Evolutionary conservation across 2,329 filamentous ascomycete species (phyloP).

Genomic region (Pseudopyrenochaeta lycopersici): DNA sequence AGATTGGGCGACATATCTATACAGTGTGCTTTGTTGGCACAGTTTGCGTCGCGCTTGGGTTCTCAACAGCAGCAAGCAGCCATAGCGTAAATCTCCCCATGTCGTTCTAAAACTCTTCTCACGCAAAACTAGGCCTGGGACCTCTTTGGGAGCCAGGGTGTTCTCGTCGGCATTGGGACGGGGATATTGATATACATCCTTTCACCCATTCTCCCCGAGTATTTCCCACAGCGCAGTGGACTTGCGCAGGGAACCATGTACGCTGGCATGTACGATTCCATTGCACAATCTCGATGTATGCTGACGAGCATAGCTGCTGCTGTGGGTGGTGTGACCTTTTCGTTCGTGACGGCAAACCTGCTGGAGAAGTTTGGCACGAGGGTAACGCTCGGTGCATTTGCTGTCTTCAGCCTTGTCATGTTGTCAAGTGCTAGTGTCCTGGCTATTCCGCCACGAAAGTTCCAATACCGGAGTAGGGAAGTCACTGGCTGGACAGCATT

Average conservation of each 20-base stretch:
- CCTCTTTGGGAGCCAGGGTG: conserved; percentile 55
- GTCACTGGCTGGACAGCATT: conserved; percentile 52
- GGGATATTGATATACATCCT: conserved; percentile 57
- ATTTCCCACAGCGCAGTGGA: conserved; percentile 58
- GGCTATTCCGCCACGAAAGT: conserved; percentile 52
- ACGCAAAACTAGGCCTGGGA: conserved; percentile 43
- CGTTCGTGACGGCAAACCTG: conserved; percentile 47
- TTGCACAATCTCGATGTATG: not conserved
- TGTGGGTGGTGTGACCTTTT: conserved; percentile 22
- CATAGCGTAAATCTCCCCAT: conserved; percentile 15
- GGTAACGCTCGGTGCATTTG: conserved; percentile 55
- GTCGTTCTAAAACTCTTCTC: not conserved
- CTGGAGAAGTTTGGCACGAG: conserved; percentile 55
- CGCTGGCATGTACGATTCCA: conserved; percentile 14
- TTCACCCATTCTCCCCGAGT: conserved; percentile 59
- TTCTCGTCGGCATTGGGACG: conserved; percentile 55
- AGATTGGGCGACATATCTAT: conserved; percentile 24
- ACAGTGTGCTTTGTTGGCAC: conserved; percentile 21
- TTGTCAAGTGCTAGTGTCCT: conserved; percentile 48
- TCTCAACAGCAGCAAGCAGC: conserved; percentile 22
- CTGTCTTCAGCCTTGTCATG: conserved; percentile 49
- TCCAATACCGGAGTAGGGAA: conserved; percentile 45
- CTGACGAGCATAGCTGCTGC: conserved; percentile 20
- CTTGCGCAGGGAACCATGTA: conserved; percentile 28
- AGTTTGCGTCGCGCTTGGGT: conserved; percentile 18